Base-by-base conservation (phyloP, 441 rosid species). In the Dalechampia spathulata region DNA sequence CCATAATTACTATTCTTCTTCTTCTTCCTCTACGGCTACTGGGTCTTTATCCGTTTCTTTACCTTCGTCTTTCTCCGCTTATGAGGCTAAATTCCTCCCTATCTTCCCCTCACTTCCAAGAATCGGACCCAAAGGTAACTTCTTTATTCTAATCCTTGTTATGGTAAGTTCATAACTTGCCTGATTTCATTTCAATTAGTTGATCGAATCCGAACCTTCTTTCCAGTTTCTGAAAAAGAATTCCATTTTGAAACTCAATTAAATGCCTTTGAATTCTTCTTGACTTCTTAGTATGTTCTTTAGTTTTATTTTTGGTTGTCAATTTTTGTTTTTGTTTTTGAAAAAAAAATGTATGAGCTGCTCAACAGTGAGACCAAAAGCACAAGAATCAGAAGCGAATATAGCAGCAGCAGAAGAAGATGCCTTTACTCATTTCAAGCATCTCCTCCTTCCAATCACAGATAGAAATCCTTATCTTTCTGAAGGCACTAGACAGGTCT, bases 401-500 rank as follows among this genome's bases (percentile, higher is more conserved):
- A 34, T 55, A 21, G 83, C 68, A 44, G 86, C 77, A 16, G n/a
- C n/a, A n/a, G n/a, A n/a, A n/a, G n/a, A n/a, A 4, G 96, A 86
- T 50, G 72, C 78, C 20, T 81, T 75, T 65, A 70, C 72, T 70
- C 62, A 71, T 49, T 70, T 83, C 79, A 83, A 84, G 68, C 98
- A 91, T 69, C 73, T 91, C 65, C 93, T 91, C 58, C 72, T 91
- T 52, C 95, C 96, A 10, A 78, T 86, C 50, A 81, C 90, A 0
- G 95, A 86, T 65, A 60, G 74, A 52, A 86, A 84, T 71, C 95
- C 95, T 63, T 86, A 75, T 77, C 96, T 91, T 23, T 87, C 90
- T 3, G 96, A 91, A 64, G 96, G 96, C 65, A 74, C 95, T 8
- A 78, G 93, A 83, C 95, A 91, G 93, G 95, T 87, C 49, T 56